A percentile compares a stretch with the other conserved stretches of the same genome.
Conservation (phyloP, 495 filamentous ascomycete genomes). For the Annulohypoxylon nitens region DNA sequence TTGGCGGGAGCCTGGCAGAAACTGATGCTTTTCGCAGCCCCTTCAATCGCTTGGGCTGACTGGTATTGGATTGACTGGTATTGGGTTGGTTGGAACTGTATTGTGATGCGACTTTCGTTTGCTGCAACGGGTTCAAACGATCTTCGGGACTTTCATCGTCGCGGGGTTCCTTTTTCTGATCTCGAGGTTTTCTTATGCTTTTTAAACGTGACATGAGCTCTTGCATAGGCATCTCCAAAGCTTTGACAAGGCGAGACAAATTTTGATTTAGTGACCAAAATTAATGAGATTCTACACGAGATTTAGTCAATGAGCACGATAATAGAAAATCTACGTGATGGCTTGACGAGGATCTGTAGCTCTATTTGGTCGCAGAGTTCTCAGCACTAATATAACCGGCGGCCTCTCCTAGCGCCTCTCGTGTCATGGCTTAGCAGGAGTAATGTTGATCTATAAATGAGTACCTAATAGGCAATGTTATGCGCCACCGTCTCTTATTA, state of each 20-base stretch:
- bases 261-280: background rate
- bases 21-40: conserved; percentile 18
- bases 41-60: background rate
- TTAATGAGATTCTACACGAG: background rate
- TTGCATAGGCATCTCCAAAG: conserved; percentile 8
- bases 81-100: background rate
- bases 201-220: conserved; percentile 14
- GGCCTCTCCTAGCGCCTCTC: conserved; percentile 6
- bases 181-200: conserved; percentile 10
- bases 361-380: background rate
- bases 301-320: background rate
- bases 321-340: background rate
- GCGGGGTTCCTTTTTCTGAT: background rate
- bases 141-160: background rate
- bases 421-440: conserved; percentile 4
- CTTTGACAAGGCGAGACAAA: background rate
- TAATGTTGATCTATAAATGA: background rate
- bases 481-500: conserved; percentile 1
- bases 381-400: background rate
- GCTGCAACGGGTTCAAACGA: background rate
- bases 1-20: background rate
- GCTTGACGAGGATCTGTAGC: background rate
- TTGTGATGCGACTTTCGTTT: conserved; percentile 1
- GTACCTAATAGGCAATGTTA: background rate
- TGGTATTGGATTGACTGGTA: background rate